Conservation (phyloP, 768 basidiomycete species). For the Astraeus odoratus region DNA sequence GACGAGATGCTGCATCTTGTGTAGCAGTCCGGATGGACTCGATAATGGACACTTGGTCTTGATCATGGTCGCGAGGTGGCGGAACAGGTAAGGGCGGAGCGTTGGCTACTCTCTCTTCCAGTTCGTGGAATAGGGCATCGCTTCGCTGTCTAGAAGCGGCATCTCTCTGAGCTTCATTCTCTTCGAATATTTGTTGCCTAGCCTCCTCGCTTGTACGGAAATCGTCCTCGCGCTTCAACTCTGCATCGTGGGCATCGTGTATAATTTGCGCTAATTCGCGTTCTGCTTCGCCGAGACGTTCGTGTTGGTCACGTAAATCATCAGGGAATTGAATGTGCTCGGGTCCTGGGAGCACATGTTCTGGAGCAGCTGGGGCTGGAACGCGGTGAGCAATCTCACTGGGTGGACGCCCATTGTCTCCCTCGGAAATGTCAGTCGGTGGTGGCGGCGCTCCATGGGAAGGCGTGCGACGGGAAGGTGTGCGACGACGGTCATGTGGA, state of each 20-base stretch:
- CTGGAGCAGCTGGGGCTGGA: slow-evolving; percentile 14
- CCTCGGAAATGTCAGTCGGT: slow-evolving; percentile 13
- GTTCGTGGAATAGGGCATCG: slow-evolving; percentile 17
- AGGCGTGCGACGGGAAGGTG: slow-evolving; percentile 8
- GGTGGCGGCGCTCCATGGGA: slow-evolving; percentile 13
- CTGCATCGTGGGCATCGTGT: slow-evolving; percentile 48
- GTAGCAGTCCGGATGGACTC: slow-evolving; percentile 37
- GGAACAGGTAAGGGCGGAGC: slow-evolving; percentile 17
- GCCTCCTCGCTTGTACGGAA: slow-evolving; percentile 63
- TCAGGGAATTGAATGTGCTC: slow-evolving; percentile 34
- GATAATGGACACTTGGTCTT: slow-evolving; percentile 27
- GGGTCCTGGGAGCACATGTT: slow-evolving; percentile 15
- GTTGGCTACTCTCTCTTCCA: slow-evolving; percentile 23
- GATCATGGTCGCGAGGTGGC: slow-evolving; percentile 17
- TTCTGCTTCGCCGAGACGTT: slow-evolving; percentile 53
- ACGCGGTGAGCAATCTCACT: slow-evolving; percentile 24
- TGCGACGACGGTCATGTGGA: neutral
- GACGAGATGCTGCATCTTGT: slow-evolving; percentile 48
- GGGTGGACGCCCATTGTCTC: slow-evolving; percentile 11
- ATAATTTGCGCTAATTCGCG: slow-evolving; percentile 41
- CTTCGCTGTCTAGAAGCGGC: slow-evolving; percentile 42
- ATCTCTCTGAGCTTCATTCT: slow-evolving; percentile 52
- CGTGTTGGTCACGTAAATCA: slow-evolving; percentile 38
- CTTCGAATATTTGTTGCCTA: slow-evolving; percentile 52
- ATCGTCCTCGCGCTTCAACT: slow-evolving; percentile 55